Evolutionary conservation across 768 basidiomycete genomes (phyloP).

Genomic region (Suillus occidentalis): DNA sequence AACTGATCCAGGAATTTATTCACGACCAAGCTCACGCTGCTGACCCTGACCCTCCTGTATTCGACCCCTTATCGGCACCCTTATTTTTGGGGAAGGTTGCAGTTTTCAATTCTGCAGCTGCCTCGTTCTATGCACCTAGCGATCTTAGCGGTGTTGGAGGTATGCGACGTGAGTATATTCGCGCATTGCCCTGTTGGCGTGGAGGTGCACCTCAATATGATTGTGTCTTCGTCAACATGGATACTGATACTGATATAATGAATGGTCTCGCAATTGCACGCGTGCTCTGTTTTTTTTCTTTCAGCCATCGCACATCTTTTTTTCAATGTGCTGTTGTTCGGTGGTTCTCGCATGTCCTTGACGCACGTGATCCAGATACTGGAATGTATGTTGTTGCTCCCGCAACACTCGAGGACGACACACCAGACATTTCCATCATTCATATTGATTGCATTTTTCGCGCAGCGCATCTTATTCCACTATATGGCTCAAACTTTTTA

Average conservation of each 20-base stretch:
- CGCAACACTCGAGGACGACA: neutral
- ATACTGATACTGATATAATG: neutral
- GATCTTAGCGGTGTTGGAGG: neutral
- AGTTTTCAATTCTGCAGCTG: neutral
- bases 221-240: neutral
- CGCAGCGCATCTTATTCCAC: conserved; percentile 8
- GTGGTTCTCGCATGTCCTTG: neutral
- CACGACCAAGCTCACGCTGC: neutral
- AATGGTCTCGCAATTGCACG: neutral
- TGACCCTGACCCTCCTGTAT: neutral
- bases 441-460: conserved; percentile 10
- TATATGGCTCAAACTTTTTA: conserved; percentile 5
- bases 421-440: conserved; percentile 4
- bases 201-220: neutral
- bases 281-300: neutral
- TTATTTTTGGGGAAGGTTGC: neutral
- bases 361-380: neutral
- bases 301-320: neutral
- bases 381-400: conserved; percentile 7
- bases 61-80: neutral
- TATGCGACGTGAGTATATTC: neutral
- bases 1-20: neutral
- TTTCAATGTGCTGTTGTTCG: neutral
- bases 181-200: no score
- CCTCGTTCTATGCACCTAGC: neutral